Conservation (phyloP, 164 flowering plant species). For the Piper betle region DNA sequence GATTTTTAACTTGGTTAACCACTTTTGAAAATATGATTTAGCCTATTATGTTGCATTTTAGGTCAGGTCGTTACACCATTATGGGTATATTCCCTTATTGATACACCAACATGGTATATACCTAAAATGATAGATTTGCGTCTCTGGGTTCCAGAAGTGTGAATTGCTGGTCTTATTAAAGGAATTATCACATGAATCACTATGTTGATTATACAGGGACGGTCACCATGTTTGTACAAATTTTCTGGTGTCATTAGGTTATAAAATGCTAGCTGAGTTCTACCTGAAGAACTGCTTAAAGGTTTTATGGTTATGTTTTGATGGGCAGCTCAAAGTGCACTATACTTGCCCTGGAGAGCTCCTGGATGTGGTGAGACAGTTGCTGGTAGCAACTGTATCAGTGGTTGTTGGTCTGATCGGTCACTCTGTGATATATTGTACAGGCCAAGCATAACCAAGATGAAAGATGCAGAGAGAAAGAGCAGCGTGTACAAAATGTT, state of each 20-base stretch:
- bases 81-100: too few relatives aligned
- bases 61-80: too few relatives aligned
- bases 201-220: too few relatives aligned
- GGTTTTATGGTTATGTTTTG: background rate
- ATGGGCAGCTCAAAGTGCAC: slow-evolving; percentile 62
- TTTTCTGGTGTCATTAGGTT: too few relatives aligned
- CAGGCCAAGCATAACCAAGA: slow-evolving; percentile 68
- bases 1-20: too few relatives aligned
- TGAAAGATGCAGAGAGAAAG: slow-evolving; percentile 72
- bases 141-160: too few relatives aligned
- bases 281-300: too few relatives aligned
- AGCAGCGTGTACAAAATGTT: slow-evolving; percentile 23
- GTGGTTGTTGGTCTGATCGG: slow-evolving; percentile 80
- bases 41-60: too few relatives aligned
- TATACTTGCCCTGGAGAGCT: slow-evolving; percentile 70
- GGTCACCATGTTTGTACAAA: too few relatives aligned
- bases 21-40: too few relatives aligned
- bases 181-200: too few relatives aligned
- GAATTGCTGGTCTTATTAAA: background rate
- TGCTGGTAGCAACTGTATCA: slow-evolving; percentile 67
- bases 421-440: slow-evolving; percentile 61
- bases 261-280: background rate
- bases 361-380: slow-evolving; percentile 58
- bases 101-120: background rate
- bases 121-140: too few relatives aligned